phyloP scores from a whole-genome alignment of 2,329 filamentous ascomycete species.

The Karstenula rhodostoma region DNA sequence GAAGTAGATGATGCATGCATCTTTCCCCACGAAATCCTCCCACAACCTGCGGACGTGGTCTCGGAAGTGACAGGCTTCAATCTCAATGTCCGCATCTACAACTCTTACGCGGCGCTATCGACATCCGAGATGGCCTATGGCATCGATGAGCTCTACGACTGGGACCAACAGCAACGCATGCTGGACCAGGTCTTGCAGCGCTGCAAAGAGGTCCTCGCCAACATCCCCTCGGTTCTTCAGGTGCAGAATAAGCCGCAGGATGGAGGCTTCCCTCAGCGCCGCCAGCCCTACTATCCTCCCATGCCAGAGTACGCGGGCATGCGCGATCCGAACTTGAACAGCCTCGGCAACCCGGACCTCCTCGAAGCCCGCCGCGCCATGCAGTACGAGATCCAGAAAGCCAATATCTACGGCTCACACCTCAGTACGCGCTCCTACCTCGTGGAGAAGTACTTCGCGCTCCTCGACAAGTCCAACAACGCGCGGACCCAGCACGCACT shows the following conservation, averaged over 20 bases:
- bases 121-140: constrained; percentile 86
- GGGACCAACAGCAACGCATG: constrained; percentile 77
- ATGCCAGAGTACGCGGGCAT: constrained; percentile 45
- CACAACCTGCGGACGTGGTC: constrained; percentile 72
- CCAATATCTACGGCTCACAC: constrained; percentile 85
- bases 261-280: constrained; percentile 33
- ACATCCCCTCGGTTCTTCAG: constrained; percentile 73
- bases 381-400: constrained; percentile 90
- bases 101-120: constrained; percentile 79
- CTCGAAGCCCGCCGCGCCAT: constrained; percentile 57
- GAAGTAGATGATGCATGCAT: constrained; percentile 89
- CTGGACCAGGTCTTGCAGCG: constrained; percentile 74
- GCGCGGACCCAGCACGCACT: constrained; percentile 55
- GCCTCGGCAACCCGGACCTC: constrained; percentile 35
- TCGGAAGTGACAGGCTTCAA: constrained; percentile 83
- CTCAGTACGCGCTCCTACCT: constrained; percentile 83
- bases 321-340: constrained; percentile 35
- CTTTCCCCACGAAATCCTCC: constrained; percentile 72
- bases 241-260: constrained; percentile 56
- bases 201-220: constrained; percentile 73
- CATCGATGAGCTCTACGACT: constrained; percentile 76
- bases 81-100: constrained; percentile 77
- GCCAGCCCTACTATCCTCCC: constrained; percentile 46
- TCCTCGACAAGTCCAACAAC: constrained; percentile 70
- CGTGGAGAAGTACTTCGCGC: constrained; percentile 83